phyloP scores from a whole-genome alignment of 139 green algal genomes.

The Volvox reticuliferus region DNA sequence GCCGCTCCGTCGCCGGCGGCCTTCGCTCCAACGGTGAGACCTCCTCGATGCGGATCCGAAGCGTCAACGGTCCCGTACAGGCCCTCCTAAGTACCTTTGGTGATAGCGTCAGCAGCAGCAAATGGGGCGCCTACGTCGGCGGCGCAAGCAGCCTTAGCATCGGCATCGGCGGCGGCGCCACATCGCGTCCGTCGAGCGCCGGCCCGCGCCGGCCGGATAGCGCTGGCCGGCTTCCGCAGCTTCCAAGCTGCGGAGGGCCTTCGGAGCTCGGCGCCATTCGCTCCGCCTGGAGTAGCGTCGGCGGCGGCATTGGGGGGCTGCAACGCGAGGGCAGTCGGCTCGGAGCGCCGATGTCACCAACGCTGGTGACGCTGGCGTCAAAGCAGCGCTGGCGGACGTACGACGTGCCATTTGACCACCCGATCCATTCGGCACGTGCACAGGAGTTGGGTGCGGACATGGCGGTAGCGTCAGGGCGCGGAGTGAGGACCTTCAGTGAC shows the following conservation, averaged over 20 bases:
- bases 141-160: neutral
- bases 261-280: neutral
- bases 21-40: neutral
- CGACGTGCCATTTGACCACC: slow-evolving; percentile 26
- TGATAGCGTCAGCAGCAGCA: slow-evolving; percentile 8
- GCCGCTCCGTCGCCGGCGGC: neutral
- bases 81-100: neutral
- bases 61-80: neutral
- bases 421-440: slow-evolving; percentile 4
- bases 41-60: neutral
- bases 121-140: neutral
- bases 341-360: neutral
- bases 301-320: neutral
- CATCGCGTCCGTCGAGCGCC: neutral
- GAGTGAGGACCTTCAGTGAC: neutral
- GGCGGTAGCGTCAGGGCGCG: neutral
- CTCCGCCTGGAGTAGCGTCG: neutral
- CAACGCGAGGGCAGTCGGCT: neutral
- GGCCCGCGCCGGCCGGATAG: neutral
- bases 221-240: neutral
- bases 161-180: neutral
- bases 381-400: slow-evolving; percentile 15
- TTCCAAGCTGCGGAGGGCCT: neutral
- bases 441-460: neutral
- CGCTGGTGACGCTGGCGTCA: neutral